Evolutionary conservation across 1,139 yeast genomes (phyloP).

Genomic region (Yamadazyma buinensis): DNA sequence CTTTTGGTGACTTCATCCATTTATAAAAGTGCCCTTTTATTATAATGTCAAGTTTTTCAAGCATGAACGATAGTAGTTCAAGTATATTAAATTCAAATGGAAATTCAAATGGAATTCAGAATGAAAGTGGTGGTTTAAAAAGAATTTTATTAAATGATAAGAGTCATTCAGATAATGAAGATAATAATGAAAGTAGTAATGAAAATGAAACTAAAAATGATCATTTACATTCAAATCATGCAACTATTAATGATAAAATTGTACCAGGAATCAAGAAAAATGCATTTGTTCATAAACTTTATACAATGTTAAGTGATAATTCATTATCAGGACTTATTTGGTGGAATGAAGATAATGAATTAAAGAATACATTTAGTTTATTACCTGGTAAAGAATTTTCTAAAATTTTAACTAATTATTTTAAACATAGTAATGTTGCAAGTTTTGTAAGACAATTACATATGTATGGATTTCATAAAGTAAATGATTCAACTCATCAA

Average conservation of each 20-base stretch:
- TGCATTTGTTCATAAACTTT: constrained; percentile 63
- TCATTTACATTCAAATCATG: not conserved
- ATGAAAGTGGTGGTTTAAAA: not conserved
- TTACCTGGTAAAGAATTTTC: constrained; percentile 54
- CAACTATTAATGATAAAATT: constrained; percentile 5
- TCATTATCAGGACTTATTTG: constrained; percentile 51
- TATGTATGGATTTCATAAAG: constrained; percentile 52
- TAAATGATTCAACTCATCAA: constrained; percentile 31
- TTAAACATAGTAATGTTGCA: constrained; percentile 47
- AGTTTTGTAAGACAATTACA: constrained; percentile 46
- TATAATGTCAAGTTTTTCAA: too few relatives aligned
- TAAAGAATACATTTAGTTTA: constrained; percentile 56
- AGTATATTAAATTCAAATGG: too few relatives aligned
- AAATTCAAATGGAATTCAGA: not conserved
- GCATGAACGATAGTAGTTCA: too few relatives aligned
- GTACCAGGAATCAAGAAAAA: constrained; percentile 38
- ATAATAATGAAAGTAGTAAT: not conserved
- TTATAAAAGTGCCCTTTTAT: too few relatives aligned
- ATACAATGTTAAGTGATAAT: constrained; percentile 56
- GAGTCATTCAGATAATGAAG: not conserved
- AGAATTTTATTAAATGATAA: too few relatives aligned
- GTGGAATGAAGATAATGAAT: constrained; percentile 69
- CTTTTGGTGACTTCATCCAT: too few relatives aligned
- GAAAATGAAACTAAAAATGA: not conserved
- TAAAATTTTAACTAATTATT: constrained; percentile 38